Evolutionary conservation across 495 filamentous ascomycete genomes (phyloP).

Genomic region (Aspergillus sparsus): DNA sequence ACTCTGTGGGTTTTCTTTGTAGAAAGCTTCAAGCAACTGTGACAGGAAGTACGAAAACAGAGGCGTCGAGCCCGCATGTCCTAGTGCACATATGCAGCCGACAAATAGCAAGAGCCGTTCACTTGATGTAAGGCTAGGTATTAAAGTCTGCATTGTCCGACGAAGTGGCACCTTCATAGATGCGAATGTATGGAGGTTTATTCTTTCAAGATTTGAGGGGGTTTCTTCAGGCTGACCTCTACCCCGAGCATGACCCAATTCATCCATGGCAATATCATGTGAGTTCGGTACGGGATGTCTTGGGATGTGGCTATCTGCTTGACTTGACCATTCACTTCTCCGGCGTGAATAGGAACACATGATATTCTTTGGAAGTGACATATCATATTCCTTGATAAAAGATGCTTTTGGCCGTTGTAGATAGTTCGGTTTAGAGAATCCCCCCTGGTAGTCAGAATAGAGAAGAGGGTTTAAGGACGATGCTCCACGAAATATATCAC

Average conservation of each 20-base stretch:
- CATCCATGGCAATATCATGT: neutral
- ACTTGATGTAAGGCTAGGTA: slow-evolving; percentile 59
- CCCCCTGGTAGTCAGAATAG: neutral
- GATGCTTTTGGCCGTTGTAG: neutral
- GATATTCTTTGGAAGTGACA: too few species aligned
- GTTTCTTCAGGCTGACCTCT: neutral
- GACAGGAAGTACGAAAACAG: slow-evolving; percentile 78
- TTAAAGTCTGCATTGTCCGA: slow-evolving; percentile 70
- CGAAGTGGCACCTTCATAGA: slow-evolving; percentile 31
- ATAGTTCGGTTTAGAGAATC: neutral
- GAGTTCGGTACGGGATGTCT: too few species aligned
- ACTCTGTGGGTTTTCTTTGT: slow-evolving; percentile 43
- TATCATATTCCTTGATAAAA: neutral
- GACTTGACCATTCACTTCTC: neutral
- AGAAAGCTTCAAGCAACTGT: slow-evolving; percentile 71
- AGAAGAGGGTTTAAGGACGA: too few species aligned
- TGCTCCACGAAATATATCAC: too few species aligned
- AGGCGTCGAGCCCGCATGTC: slow-evolving; percentile 71
- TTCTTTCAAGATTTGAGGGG: neutral
- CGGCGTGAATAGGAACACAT: neutral
- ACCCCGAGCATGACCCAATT: neutral
- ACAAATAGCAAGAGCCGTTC: slow-evolving; percentile 58
- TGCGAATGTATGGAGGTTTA: slow-evolving; percentile 10
- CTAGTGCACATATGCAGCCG: slow-evolving; percentile 60
- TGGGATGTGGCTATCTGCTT: too few species aligned